Evolutionary conservation across 495 filamentous ascomycete genomes (phyloP).

Genomic region (Aspergillus nanangensis): DNA sequence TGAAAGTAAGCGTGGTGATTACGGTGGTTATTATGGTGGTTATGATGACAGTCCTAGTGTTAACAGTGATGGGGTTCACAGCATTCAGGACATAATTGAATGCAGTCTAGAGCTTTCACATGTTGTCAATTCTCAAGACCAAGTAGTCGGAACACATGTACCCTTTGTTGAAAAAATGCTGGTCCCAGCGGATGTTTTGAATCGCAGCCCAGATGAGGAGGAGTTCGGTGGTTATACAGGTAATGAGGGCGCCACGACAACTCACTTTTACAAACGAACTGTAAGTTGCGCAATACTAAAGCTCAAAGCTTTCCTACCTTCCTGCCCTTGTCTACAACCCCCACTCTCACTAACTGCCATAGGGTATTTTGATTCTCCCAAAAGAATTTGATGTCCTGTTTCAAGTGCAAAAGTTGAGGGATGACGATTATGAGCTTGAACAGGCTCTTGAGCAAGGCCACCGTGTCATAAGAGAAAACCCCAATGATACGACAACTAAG

Average conservation of each 20-base stretch:
- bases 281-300: neutral
- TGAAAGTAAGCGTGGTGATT: neutral
- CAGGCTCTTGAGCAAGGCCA: neutral
- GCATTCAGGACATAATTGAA: neutral
- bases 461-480: neutral
- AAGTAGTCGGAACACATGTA: neutral
- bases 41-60: neutral
- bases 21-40: conserved; percentile 1
- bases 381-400: conserved; percentile 1
- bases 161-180: neutral
- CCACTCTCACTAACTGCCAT: neutral
- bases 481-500: conserved; percentile 1
- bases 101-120: neutral
- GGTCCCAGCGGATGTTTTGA: neutral
- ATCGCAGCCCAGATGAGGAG: neutral
- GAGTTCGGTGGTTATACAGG: neutral
- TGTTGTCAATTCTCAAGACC: neutral
- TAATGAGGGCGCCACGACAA: conserved; percentile 1
- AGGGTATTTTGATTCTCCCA: neutral
- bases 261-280: conserved; percentile 1
- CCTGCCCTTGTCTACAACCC: neutral
- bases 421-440: conserved; percentile 5
- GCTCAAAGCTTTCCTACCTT: neutral
- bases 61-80: neutral
- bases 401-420: neutral